Percentiles rank a stretch among this genome's conserved stretches.
phyloP scores from a whole-genome alignment of 805 yeast genomes.

The Citeromyces nyonsensis region DNA sequence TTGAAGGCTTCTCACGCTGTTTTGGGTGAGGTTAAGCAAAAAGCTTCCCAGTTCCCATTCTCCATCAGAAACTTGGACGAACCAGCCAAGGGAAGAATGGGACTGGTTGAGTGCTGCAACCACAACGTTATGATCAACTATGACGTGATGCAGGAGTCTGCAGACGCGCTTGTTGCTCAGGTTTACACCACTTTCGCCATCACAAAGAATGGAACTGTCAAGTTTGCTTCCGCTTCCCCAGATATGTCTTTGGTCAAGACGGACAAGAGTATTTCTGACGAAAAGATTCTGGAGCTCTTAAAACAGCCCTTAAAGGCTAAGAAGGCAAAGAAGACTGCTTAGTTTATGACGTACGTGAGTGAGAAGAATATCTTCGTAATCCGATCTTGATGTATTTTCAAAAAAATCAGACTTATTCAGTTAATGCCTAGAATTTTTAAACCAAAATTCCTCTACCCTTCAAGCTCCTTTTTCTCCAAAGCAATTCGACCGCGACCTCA shows the following conservation, averaged over 20 bases:
- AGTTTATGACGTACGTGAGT: no score
- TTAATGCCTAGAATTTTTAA: conserved; percentile 1
- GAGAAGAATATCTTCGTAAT: no score
- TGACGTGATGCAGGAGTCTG: conserved; percentile 53
- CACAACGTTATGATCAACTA: conserved; percentile 55
- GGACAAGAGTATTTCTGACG: conserved; percentile 39
- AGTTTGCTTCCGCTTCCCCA: conserved; percentile 42
- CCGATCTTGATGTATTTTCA: no score
- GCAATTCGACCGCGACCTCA: no score
- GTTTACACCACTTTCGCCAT: conserved; percentile 62
- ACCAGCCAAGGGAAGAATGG: conserved; percentile 58
- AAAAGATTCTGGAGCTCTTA: conserved; percentile 27
- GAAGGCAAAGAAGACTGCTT: conserved; percentile 19
- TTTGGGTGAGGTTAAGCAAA: conserved; percentile 51
- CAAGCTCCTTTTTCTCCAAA: no score
- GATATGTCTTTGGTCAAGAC: conserved; percentile 31
- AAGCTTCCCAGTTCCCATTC: conserved; percentile 55
- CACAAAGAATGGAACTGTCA: conserved; percentile 58
- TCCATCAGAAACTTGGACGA: conserved; percentile 50
- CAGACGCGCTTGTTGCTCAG: conserved; percentile 53
- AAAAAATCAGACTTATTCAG: no score
- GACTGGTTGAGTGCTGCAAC: conserved; percentile 55
- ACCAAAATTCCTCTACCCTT: no score
- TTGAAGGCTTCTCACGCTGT: conserved; percentile 56
- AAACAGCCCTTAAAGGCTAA: conserved; percentile 34